These are phyloP conservation scores for Spizellomyces punctatus DNA, from an alignment of 192 early-diverging fungal genomes.

Conservation along the genomic window DNA sequence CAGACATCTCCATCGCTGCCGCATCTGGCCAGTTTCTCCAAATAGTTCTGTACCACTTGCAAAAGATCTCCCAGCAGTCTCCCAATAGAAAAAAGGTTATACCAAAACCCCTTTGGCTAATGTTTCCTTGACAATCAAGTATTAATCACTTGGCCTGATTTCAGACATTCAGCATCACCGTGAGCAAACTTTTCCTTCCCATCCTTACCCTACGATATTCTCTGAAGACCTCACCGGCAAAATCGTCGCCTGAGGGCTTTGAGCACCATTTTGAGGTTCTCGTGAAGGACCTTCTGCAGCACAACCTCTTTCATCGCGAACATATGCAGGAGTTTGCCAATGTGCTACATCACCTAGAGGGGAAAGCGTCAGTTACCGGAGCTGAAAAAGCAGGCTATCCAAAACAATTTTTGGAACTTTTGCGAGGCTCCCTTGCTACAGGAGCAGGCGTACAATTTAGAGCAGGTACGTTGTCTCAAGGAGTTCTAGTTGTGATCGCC, in stretches of 20 bases:
- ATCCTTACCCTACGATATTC: background rate
- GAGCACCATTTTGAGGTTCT: too few relatives aligned
- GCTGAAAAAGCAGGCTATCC: slow-evolving; percentile 26
- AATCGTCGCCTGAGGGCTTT: too few relatives aligned
- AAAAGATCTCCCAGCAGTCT: slow-evolving; percentile 9
- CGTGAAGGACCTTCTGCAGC: background rate
- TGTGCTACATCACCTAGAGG: slow-evolving; percentile 26
- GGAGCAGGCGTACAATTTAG: too few relatives aligned
- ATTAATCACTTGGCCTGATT: too few relatives aligned
- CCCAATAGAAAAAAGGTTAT: slow-evolving; percentile 24
- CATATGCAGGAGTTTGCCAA: slow-evolving; percentile 28
- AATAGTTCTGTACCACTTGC: background rate
- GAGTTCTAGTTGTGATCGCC: too few relatives aligned
- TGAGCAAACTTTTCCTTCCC: slow-evolving; percentile 18
- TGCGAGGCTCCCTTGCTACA: too few relatives aligned
- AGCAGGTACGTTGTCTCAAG: too few relatives aligned
- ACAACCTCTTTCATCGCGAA: slow-evolving; percentile 30
- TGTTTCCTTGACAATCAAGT: too few relatives aligned
- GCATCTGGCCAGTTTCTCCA: background rate
- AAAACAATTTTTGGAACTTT: slow-evolving; percentile 21
- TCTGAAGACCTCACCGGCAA: too few relatives aligned
- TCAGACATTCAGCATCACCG: slow-evolving; percentile 6
- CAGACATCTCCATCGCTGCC: too few relatives aligned
- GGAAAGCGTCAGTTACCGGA: background rate
- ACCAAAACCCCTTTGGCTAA: too few relatives aligned